Evolutionary conservation across 257 asterid species (phyloP).

Genomic region (Craterostigma plantagineum): DNA sequence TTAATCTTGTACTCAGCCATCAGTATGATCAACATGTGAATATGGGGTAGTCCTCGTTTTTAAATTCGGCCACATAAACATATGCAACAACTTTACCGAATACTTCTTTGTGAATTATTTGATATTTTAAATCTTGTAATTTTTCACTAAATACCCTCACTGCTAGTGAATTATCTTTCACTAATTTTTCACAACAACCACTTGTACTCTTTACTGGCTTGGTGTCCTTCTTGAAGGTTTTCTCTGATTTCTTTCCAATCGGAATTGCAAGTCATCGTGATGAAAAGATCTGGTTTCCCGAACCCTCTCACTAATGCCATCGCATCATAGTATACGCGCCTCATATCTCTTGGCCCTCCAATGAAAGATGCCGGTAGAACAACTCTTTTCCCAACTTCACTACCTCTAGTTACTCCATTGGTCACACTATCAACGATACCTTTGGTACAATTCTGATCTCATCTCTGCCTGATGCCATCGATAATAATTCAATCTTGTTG

Average conservation of each 20-base stretch:
- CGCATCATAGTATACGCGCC: background rate
- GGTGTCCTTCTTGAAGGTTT: background rate
- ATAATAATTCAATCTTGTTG: too few relatives aligned
- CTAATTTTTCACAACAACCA: too few relatives aligned
- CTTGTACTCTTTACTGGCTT: too few relatives aligned
- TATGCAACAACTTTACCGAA: background rate
- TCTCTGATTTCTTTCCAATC: background rate
- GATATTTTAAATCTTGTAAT: background rate
- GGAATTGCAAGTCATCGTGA: slow-evolving; percentile 4
- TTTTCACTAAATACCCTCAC: background rate
- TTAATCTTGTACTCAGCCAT: background rate
- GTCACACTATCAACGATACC: too few relatives aligned
- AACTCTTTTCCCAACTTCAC: too few relatives aligned
- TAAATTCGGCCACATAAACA: slow-evolving; percentile 3
- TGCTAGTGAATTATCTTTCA: background rate
- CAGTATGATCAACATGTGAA: slow-evolving; percentile 1
- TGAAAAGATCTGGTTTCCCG: background rate
- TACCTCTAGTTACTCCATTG: too few relatives aligned
- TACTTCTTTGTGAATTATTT: background rate
- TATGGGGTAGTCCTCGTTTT: background rate
- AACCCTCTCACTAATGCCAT: slow-evolving; percentile 1
- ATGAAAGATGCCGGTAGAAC: background rate
- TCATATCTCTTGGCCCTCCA: slow-evolving; percentile 5
- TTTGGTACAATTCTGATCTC: too few relatives aligned
- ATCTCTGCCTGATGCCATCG: too few relatives aligned